These are phyloP conservation scores for Coleophoma cylindrospora DNA, from an alignment of 2,329 filamentous ascomycete genomes.

Conservation along the genomic window DNA sequence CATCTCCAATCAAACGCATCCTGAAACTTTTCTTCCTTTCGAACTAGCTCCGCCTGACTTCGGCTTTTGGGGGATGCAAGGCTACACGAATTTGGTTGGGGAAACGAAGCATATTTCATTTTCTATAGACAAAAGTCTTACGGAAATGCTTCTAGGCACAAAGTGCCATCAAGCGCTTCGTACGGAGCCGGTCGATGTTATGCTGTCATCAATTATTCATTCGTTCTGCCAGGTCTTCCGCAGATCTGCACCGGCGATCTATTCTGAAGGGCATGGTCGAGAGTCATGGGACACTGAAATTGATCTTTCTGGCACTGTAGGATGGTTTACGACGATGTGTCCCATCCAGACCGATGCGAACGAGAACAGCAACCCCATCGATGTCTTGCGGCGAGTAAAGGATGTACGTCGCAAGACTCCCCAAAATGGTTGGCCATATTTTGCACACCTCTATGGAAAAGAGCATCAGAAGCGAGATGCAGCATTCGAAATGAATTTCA, in stretches of 20 bases:
- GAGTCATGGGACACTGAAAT: constrained; percentile 28
- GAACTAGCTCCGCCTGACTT: constrained; percentile 22
- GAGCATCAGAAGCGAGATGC: constrained; percentile 22
- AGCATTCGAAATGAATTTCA: constrained; percentile 41
- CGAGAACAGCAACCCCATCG: neutral
- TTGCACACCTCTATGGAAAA: constrained; percentile 29
- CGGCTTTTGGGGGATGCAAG: constrained; percentile 32
- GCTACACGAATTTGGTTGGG: constrained; percentile 25
- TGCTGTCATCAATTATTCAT: constrained; percentile 28
- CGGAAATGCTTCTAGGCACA: constrained; percentile 16
- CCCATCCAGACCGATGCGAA: constrained; percentile 22
- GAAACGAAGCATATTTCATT: constrained; percentile 27
- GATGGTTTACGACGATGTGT: constrained; percentile 40
- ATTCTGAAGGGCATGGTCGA: constrained; percentile 36
- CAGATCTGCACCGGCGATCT: constrained; percentile 29
- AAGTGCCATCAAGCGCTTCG: constrained; percentile 25
- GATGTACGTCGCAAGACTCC: constrained; percentile 29
- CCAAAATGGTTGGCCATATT: constrained; percentile 32
- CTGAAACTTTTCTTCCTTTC: constrained; percentile 21
- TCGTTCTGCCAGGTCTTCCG: constrained; percentile 32
- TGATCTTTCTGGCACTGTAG: constrained; percentile 35
- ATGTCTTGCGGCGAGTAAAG: constrained; percentile 25
- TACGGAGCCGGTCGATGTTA: constrained; percentile 33
- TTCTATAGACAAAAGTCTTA: constrained; percentile 33
- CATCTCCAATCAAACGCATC: constrained; percentile 17